Evolutionary conservation across 2,329 filamentous ascomycete species (phyloP).

Genomic region (Alternaria consortialis): DNA sequence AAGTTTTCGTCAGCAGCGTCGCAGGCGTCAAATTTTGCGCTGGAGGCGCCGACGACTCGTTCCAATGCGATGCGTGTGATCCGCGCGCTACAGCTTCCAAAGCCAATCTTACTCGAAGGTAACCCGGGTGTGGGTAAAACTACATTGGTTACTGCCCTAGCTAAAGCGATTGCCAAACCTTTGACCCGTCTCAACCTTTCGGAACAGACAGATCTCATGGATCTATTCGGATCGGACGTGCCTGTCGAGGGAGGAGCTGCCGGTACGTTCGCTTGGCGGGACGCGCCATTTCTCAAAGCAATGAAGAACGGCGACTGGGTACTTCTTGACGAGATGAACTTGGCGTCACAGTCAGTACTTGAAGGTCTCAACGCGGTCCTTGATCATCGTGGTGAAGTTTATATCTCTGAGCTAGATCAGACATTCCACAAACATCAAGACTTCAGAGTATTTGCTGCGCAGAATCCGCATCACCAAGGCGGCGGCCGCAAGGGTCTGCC

Average conservation of each 20-base stretch:
- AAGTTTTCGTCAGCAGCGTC: conserved; percentile 57
- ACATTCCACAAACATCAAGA: conserved; percentile 88
- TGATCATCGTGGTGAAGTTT: conserved; percentile 94
- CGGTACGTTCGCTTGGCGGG: conserved; percentile 92
- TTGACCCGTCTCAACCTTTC: conserved; percentile 96
- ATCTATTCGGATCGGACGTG: conserved; percentile 95
- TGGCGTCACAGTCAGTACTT: conserved; percentile 94
- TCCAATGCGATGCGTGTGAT: conserved; percentile 91
- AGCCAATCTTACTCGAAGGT: conserved; percentile 93
- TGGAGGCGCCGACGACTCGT: conserved; percentile 88
- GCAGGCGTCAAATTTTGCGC: conserved; percentile 72
- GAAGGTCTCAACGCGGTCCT: conserved; percentile 96
- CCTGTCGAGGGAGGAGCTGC: conserved; percentile 91
- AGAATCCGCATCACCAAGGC: conserved; percentile 97
- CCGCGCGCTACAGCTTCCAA: conserved; percentile 84
- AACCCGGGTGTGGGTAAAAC: conserved; percentile 99
- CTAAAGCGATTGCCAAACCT: conserved; percentile 79
- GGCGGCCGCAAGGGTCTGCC: conserved; percentile 94
- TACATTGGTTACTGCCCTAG: conserved; percentile 85
- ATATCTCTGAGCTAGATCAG: conserved; percentile 93
- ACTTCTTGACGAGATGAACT: conserved; percentile 96
- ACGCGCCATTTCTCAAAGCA: conserved; percentile 92
- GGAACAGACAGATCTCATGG: conserved; percentile 97
- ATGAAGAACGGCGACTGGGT: conserved; percentile 99
- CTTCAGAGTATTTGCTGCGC: conserved; percentile 95